A percentile compares a stretch with the other conserved stretches of the same genome.
phyloP scores from a whole-genome alignment of 2,329 filamentous ascomycete genomes.

The Paradendryphiella salina region DNA sequence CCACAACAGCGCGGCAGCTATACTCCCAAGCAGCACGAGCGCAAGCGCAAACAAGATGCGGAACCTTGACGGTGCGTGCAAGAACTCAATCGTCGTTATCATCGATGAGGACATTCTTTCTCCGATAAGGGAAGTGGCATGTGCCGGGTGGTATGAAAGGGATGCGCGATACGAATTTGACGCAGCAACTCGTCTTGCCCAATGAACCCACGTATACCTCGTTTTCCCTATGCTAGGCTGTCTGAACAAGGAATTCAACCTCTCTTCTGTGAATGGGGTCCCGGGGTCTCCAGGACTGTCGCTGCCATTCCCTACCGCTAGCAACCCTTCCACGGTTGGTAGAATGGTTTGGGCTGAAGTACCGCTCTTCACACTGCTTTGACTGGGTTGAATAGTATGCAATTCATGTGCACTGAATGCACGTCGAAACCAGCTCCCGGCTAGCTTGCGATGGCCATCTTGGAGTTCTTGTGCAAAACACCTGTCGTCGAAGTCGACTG shows the following conservation, averaged over 20 bases:
- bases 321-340: conserved; percentile 7
- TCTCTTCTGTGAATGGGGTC: conserved; percentile 46
- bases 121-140: conserved; percentile 12
- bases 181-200: conserved; percentile 44
- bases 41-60: not conserved
- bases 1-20: not conserved
- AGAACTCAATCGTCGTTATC: not conserved
- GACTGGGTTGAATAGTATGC: conserved; percentile 23
- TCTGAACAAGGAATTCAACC: conserved; percentile 43
- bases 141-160: not conserved
- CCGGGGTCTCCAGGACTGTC: not conserved
- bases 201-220: conserved; percentile 51
- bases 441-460: conserved; percentile 20
- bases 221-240: conserved; percentile 41
- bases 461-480: conserved; percentile 27
- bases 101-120: not conserved
- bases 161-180: conserved; percentile 8
- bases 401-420: conserved; percentile 29
- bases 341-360: not conserved
- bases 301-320: conserved; percentile 19
- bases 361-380: conserved; percentile 27
- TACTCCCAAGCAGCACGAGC: not conserved
- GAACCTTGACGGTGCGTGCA: not conserved
- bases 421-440: conserved; percentile 27
- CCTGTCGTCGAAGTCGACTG: conserved; percentile 36